Evolutionary conservation across 257 asterid genomes (phyloP), one percentile per base, ranked within the genome.

Genomic region (Salvia miltiorrhiza): DNA sequence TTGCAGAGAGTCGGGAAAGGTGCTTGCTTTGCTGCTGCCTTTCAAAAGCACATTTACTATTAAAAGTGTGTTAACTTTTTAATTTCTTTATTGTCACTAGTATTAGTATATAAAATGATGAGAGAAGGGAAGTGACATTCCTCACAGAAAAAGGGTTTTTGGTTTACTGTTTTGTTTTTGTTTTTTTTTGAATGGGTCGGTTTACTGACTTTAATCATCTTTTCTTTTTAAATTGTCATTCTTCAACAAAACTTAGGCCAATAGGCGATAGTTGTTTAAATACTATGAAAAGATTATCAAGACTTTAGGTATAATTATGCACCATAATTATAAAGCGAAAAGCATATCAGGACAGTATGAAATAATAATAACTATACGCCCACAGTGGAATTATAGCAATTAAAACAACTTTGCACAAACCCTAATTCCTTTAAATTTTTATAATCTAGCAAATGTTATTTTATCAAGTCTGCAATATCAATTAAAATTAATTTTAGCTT

Each of bases 291-390:
- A 45, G 58, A 55, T 47, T 56, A 23, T 13, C 21, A 59, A 58
- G 52, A 53, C 63, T 59, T 77, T 50, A 61, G 64, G 33, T 77
- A 41, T 57, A 67, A 77, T 77, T 72, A 72, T 77, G 75, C 45
- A 33, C 60, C 81, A 72, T 77, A 62, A 72, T 77, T 61, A 44
- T 32, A 77, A 73, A 67, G 75, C 14, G 57, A 54, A 72, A 72
- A 62, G 81, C 63, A 67, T 67, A 77, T 72, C 78, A 57, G 41
- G 69, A 67, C 72, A 72, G 81, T 37, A 50, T 53, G 78, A 72
- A 72, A 50, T 55, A 62, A 77, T 72, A 67, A 73, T 77, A 24
- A 11, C 53, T 40, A 39, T 49, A 50, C 61, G 55, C 47, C 76
- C 65, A 48, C 45, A 58, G 11, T 49, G 41, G 41, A 58, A 40